Evolutionary conservation across 1,284 basidiomycete genomes (phyloP).

Genomic region (Butyriboletus appendiculatus): DNA sequence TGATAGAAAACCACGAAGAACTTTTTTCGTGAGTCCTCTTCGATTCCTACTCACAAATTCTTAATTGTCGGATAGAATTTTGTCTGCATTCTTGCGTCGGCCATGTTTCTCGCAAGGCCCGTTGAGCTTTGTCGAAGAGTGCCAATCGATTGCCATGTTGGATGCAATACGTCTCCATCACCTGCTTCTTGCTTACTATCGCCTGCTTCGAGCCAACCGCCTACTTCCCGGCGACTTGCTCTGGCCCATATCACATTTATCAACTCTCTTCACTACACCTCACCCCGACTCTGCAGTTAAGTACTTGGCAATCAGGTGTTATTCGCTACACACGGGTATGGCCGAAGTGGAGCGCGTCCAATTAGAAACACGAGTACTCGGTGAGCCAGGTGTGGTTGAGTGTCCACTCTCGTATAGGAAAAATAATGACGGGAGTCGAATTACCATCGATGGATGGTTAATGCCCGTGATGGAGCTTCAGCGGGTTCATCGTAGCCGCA

Average conservation of each 20-base stretch:
- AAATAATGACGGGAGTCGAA: conserved; percentile 43
- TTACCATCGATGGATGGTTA: conserved; percentile 74
- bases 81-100: conserved; percentile 49
- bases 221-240: conserved; percentile 58
- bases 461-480: conserved; percentile 68
- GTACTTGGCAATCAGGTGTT: conserved; percentile 75
- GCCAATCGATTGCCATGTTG: conserved; percentile 34
- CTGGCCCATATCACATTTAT: conserved; percentile 68
- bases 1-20: conserved; percentile 72
- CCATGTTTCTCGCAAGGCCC: conserved; percentile 56
- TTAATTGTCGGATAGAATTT: conserved; percentile 41
- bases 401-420: conserved; percentile 56
- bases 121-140: conserved; percentile 43
- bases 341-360: conserved; percentile 70
- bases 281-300: conserved; percentile 65
- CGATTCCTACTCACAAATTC: conserved; percentile 1
- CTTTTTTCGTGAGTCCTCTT: conserved; percentile 65
- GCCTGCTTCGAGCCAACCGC: conserved; percentile 74
- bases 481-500: conserved; percentile 57
- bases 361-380: conserved; percentile 63
- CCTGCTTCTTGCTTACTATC: conserved; percentile 77
- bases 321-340: conserved; percentile 75
- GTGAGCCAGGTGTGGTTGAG: conserved; percentile 54
- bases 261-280: conserved; percentile 54
- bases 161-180: conserved; percentile 56